Percentiles rank a stretch among this genome's conserved stretches.
Evolutionary conservation across 2,329 filamentous ascomycete genomes (phyloP).

Genomic region (Cercospora sojina): DNA sequence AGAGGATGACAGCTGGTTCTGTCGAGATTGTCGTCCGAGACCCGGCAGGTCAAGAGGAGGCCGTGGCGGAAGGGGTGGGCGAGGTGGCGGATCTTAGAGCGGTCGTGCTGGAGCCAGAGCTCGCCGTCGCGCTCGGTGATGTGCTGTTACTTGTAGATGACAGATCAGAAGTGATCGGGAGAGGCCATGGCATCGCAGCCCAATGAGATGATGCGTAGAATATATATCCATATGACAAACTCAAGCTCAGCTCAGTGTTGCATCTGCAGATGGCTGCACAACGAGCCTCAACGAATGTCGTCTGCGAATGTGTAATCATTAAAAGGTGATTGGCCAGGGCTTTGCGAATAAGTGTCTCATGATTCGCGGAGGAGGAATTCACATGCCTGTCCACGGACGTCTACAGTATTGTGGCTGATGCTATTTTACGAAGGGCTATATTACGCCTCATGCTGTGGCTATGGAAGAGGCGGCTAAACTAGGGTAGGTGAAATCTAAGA

Average conservation of each 20-base stretch:
- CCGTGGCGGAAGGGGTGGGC: constrained; percentile 23
- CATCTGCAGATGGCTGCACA: neutral
- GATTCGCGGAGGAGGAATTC: neutral
- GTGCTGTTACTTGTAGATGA: neutral
- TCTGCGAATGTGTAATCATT: neutral
- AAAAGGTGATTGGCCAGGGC: neutral
- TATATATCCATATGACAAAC: neutral
- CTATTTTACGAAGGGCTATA: neutral
- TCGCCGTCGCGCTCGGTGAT: neutral
- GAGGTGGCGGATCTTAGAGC: constrained; percentile 14
- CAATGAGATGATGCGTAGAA: neutral
- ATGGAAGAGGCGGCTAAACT: neutral
- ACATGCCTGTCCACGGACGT: neutral
- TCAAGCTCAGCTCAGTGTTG: neutral
- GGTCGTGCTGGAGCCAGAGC: constrained; percentile 7
- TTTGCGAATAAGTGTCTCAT: neutral
- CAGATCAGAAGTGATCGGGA: neutral
- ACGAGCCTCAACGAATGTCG: neutral
- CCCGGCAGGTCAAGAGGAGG: constrained; percentile 21
- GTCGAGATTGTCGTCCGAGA: constrained; percentile 48
- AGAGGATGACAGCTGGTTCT: constrained; percentile 55
- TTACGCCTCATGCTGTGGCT: neutral
- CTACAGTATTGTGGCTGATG: neutral
- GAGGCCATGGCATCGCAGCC: neutral
- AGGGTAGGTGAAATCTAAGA: neutral